These are phyloP conservation scores for Cyclanthera cordifolia DNA, from an alignment of 306 rosid genomes.

Conservation along the genomic window DNA sequence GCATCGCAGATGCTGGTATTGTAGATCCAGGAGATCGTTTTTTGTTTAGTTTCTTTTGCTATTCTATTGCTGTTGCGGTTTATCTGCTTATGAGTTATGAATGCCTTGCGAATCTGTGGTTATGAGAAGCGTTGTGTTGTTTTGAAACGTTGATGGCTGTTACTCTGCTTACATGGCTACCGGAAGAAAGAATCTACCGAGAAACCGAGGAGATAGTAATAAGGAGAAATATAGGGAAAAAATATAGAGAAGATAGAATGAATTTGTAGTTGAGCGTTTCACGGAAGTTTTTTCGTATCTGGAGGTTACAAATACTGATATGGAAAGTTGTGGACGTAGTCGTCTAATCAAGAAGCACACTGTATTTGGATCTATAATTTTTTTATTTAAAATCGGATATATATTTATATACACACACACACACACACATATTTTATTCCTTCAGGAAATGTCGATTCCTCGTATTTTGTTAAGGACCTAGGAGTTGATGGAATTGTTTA, in stretches of 20 bases:
- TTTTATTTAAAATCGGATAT: no score
- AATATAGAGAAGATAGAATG: background rate
- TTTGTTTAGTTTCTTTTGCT: conserved; percentile 2
- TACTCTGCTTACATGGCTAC: background rate
- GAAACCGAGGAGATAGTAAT: background rate
- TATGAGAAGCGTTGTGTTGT: no score
- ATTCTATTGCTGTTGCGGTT: no score
- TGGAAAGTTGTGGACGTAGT: background rate
- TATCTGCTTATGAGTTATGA: no score
- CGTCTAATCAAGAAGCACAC: background rate
- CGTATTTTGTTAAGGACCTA: background rate
- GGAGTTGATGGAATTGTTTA: background rate
- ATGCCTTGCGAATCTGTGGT: no score
- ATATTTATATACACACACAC: no score
- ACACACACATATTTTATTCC: no score
- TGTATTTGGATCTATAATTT: conserved; percentile 1
- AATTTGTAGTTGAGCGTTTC: background rate
- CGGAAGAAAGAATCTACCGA: background rate
- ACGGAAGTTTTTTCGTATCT: background rate
- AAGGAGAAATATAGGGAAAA: background rate
- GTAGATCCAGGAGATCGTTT: conserved; percentile 11
- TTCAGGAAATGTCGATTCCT: background rate
- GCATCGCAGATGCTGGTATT: background rate
- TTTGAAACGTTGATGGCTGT: background rate
- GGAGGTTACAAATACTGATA: background rate